Base-by-base conservation (phyloP, 108 stramenopile genomes). In the Conticribra guillardii region DNA sequence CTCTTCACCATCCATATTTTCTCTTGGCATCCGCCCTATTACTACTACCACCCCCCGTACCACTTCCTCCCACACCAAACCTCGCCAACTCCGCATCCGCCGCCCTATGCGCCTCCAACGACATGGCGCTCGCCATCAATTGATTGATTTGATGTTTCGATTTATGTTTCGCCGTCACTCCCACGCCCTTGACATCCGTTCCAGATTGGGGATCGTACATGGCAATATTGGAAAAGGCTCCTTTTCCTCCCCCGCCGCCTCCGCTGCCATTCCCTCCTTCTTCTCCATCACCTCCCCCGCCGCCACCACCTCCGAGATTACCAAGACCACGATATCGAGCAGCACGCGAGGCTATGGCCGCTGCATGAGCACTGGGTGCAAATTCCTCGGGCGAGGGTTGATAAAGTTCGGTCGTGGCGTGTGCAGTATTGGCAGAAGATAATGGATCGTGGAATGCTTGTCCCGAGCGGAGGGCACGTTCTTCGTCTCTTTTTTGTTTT, bases 91-190 rank as follows among this genome's bases (percentile, higher is more conserved):
- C 74, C 16, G 74, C 57, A 54, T 81, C 74, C 14, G 68, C 62
- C 7, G 80, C 80, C 24, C 74, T 53, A 64, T 69, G 59, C 17
- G 80, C 80, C 69, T 81, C 80, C 69, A 76, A 65, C 19, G 73
- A 61, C 26, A 76, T 70, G 18, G 80, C 80, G 53, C 50, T 81
- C n/a, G 69, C 80, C 80, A 81, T 81, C 19, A 81, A 48, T 30
- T 69, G 69, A 59, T 81, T 81, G 34, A 81, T 81, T 55, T 81
- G 80, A 58, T 81, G 73, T 48, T 81, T 81, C 26, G 67, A 69
- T 27, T 60, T 60, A 57, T 74, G 73, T 28, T 81, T 81, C 33
- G 65, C 80, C 5, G 80, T 69, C 1, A 81, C 69, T 14, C 74
- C 74, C 3, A 57, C 9, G 0, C 68, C 80, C 22, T 27, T 51